phyloP scores from a whole-genome alignment of 2,329 filamentous ascomycete species.

The Alternaria alternata region DNA sequence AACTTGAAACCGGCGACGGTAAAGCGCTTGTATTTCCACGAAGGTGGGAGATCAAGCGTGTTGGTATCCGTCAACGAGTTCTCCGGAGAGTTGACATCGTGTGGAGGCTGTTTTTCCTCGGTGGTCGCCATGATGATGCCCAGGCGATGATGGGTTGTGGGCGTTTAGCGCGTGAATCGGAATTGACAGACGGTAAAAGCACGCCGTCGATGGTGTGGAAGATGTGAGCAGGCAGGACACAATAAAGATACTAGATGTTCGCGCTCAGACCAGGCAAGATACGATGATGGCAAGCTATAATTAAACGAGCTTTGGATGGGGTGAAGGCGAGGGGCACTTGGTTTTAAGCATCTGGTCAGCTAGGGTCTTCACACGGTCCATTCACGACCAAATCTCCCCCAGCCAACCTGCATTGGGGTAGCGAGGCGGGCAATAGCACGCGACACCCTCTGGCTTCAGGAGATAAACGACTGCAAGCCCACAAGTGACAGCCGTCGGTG shows the following conservation, averaged over 20 bases:
- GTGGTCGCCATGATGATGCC: constrained; percentile 36
- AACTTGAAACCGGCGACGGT: constrained; percentile 53
- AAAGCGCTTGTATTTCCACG: constrained; percentile 58
- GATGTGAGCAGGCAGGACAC: constrained; percentile 4
- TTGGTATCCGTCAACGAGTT: constrained; percentile 43
- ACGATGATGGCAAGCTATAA: constrained; percentile 18
- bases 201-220: constrained; percentile 1
- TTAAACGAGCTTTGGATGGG: constrained; percentile 23
- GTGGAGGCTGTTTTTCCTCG: constrained; percentile 33
- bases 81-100: constrained; percentile 40
- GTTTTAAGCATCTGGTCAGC: constrained; percentile 40
- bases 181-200: background rate
- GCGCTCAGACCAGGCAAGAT: constrained; percentile 22
- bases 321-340: constrained; percentile 31
- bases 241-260: constrained; percentile 20
- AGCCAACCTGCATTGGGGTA: constrained; percentile 25
- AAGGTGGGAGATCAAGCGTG: constrained; percentile 49
- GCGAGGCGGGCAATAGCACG: constrained; percentile 35
- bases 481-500: constrained; percentile 4
- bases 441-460: constrained; percentile 32
- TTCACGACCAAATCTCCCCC: constrained; percentile 25
- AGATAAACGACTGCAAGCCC: constrained; percentile 2
- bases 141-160: background rate
- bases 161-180: background rate
- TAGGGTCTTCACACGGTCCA: constrained; percentile 29